Evolutionary conservation across 129 eudicot species (phyloP), one percentile per base, ranked within the genome.

Genomic region (Artemisia argyi): DNA sequence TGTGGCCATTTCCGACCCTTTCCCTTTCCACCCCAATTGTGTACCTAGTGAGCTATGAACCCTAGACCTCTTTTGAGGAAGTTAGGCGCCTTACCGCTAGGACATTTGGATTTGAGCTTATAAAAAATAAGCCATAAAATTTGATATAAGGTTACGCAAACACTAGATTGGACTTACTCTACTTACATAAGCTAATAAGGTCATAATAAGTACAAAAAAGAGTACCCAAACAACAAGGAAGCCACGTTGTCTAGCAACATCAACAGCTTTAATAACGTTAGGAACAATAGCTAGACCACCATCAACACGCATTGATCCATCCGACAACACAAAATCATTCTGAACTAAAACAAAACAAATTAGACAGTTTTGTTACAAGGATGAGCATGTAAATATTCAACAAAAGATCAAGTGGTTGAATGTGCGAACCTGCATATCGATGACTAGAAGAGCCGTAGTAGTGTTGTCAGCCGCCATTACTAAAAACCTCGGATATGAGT

Each of bases 151-250:
- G 0, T 39, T 39, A 39, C 11, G 10, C 46, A 39, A 39, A 39
- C 46, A 39, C 46, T 39, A 39, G 44, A 1, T 7, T 39, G 46
- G 46, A 35, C 46, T 7, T 39, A 39, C 10, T 39, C 46, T 39
- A 39, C 46, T 39, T 39, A 39, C 1, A 39, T 7, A 39, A 39
- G 46, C 46, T 51, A 51, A 51, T n/a, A 51, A 51, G 46, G 0
- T 13, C 5, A 3, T 13, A 61, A 30, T 4, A 0, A 15, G 0
- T 11, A 14, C 2, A 65, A 16, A 3, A 44, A 15, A 0, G n/a
- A 50, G 62, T 83, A 95, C 99, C 99, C 99, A 95, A 74, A 86
- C 69, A 55, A 95, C 68, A 22, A 78, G 91, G 75, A 86, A 83
- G 26, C 86, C 84, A 61, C 87, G 90, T 42, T 46, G 74, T 79